phyloP scores from a whole-genome alignment of 768 basidiomycete species.

The Tephrocybe rancida region DNA sequence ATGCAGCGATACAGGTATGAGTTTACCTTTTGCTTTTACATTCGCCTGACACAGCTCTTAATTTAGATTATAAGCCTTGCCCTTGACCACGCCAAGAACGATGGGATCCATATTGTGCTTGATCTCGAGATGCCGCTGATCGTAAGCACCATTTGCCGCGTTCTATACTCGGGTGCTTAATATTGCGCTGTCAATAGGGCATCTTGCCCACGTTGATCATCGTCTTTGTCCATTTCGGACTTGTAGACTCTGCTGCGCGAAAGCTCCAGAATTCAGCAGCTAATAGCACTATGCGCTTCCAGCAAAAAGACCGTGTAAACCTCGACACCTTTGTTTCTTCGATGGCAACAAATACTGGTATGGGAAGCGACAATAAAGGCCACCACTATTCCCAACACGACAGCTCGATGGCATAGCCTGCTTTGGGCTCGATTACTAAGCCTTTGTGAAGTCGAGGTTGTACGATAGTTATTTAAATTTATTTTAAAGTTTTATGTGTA shows the following conservation, averaged over 20 bases:
- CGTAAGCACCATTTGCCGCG: conserved; percentile 1
- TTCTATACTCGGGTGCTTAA: too few relatives aligned
- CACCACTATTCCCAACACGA: not conserved
- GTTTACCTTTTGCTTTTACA: not conserved
- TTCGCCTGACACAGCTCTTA: not conserved
- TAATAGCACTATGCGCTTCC: not conserved
- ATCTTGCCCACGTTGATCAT: conserved; percentile 21
- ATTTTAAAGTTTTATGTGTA: too few relatives aligned
- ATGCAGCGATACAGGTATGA: conserved; percentile 9
- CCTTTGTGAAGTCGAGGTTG: too few relatives aligned
- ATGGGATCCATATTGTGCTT: conserved; percentile 15
- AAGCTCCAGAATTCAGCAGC: not conserved
- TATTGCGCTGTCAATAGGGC: conserved; percentile 9
- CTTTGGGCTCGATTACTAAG: too few relatives aligned
- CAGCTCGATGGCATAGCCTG: not conserved
- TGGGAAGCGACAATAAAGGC: not conserved
- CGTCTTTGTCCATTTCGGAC: conserved; percentile 18
- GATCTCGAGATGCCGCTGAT: conserved; percentile 16
- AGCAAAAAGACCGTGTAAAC: conserved; percentile 4
- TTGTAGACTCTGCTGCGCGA: not conserved
- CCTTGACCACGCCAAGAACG: conserved; percentile 11
- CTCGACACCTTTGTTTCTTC: conserved; percentile 3
- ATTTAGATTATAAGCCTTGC: conserved; percentile 14
- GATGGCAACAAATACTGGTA: not conserved
- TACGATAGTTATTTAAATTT: too few relatives aligned